phyloP scores from a whole-genome alignment of 2,329 filamentous ascomycete genomes.

The Cordyceps fumosorosea region DNA sequence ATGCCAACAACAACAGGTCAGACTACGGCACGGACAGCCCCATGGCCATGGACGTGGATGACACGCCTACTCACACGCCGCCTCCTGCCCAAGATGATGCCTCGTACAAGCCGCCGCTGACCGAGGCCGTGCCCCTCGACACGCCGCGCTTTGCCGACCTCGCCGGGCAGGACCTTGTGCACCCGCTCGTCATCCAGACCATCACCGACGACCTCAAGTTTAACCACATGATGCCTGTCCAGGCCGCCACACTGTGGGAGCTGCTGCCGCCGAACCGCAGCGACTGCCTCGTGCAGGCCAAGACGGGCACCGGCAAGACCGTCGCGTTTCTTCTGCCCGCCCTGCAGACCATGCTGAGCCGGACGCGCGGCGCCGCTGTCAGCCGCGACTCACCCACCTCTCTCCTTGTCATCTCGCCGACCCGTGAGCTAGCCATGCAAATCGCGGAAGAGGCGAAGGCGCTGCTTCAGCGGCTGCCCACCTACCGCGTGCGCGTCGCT shows the following conservation, averaged over 20 bases:
- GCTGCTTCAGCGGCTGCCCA: conserved; percentile 63
- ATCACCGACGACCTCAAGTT: conserved; percentile 44
- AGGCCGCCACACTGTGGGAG: conserved; percentile 43
- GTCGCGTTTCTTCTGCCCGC: conserved; percentile 77
- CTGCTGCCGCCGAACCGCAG: conserved; percentile 38
- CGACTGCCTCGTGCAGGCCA: conserved; percentile 69
- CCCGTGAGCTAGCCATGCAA: conserved; percentile 63
- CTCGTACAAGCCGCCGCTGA: conserved; percentile 21
- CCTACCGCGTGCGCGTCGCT: conserved; percentile 69
- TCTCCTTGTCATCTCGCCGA: conserved; percentile 62
- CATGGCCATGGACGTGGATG: conserved; percentile 8
- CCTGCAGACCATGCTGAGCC: conserved; percentile 65
- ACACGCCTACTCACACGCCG: background rate
- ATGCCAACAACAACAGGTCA: background rate
- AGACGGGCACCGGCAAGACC: conserved; percentile 84
- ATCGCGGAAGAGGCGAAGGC: conserved; percentile 65
- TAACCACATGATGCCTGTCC: conserved; percentile 48
- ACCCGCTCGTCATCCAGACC: conserved; percentile 41
- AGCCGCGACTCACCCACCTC: conserved; percentile 39
- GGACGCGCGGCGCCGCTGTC: conserved; percentile 22
- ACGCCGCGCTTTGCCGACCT: conserved; percentile 42
- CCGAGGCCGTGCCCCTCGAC: conserved; percentile 33
- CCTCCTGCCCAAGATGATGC: background rate
- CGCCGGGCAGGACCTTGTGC: conserved; percentile 32
- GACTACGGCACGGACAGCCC: background rate